Evolutionary conservation across 2,329 filamentous ascomycete genomes (phyloP).

Genomic region (Leptographium procerum): DNA sequence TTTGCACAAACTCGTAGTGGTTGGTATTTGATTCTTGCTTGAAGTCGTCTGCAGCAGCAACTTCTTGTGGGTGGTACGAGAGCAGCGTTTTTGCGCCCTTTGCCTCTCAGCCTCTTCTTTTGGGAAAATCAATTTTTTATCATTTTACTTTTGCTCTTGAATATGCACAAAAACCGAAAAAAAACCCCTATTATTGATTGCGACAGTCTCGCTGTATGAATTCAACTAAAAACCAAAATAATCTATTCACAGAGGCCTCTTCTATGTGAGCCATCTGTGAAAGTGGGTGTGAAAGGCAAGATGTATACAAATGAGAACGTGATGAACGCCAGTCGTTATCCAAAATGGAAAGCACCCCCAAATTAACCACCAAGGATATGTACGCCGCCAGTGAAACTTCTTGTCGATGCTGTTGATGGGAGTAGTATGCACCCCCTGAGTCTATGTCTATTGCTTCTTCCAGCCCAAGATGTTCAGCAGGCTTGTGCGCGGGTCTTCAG

Average conservation of each 20-base stretch:
- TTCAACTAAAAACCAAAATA: not conserved
- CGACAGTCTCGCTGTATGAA: too few relatives aligned
- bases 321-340: not conserved
- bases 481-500: constrained; percentile 22
- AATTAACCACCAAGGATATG: not conserved
- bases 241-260: not conserved
- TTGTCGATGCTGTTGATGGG: not conserved
- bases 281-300: not conserved
- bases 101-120: too few relatives aligned
- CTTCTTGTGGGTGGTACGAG: too few relatives aligned
- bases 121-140: too few relatives aligned
- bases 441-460: constrained; percentile 5
- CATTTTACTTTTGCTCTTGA: too few relatives aligned
- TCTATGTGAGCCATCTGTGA: not conserved
- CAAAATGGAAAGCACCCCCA: not conserved
- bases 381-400: not conserved
- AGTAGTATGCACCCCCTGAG: not conserved
- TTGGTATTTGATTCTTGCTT: too few relatives aligned
- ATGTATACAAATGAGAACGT: not conserved
- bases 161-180: too few relatives aligned
- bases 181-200: too few relatives aligned
- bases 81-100: too few relatives aligned
- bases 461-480: constrained; percentile 24
- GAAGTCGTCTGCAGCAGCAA: too few relatives aligned
- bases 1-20: too few relatives aligned